Conservation (phyloP, 345 rosid species). For the Pugionium dolabratum region DNA sequence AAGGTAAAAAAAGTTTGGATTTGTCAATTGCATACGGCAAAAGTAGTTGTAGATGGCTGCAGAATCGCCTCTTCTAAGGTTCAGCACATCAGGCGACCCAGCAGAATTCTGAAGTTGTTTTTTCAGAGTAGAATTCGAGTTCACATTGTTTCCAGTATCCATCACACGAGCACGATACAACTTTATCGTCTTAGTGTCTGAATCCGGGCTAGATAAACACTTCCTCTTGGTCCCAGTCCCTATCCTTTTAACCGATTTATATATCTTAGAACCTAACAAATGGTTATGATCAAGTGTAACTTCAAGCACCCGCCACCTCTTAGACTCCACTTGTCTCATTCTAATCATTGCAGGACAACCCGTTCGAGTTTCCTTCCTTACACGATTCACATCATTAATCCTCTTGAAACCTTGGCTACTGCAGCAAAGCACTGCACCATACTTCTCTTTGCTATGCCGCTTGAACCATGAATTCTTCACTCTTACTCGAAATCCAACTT, state of each 20-base stretch:
- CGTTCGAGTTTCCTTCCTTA: conserved; percentile 70
- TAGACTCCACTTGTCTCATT: conserved; percentile 73
- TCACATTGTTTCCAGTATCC: conserved; percentile 51
- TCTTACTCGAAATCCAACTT: conserved; percentile 71
- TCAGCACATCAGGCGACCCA: conserved; percentile 44
- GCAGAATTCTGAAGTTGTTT: conserved; percentile 42
- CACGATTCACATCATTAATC: conserved; percentile 61
- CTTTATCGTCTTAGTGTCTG: conserved; percentile 57
- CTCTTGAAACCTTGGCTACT: conserved; percentile 81
- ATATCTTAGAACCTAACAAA: conserved; percentile 51
- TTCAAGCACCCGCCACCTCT: conserved; percentile 71
- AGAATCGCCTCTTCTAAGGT: conserved; percentile 61
- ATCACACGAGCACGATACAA: conserved; percentile 58
- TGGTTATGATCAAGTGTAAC: conserved; percentile 77
- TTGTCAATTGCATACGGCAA: conserved; percentile 66
- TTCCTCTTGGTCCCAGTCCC: conserved; percentile 54
- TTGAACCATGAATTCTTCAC: conserved; percentile 87
- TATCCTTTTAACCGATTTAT: conserved; percentile 47
- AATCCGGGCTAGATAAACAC: conserved; percentile 49
- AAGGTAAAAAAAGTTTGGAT: conserved; percentile 64
- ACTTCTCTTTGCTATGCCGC: conserved; percentile 74
- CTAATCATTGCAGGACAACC: conserved; percentile 87
- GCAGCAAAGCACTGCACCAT: conserved; percentile 78
- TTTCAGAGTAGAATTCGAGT: conserved; percentile 36
- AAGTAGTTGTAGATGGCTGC: conserved; percentile 59